phyloP scores from a whole-genome alignment of 108 stramenopile genomes.

The Cyclotella atomus region DNA sequence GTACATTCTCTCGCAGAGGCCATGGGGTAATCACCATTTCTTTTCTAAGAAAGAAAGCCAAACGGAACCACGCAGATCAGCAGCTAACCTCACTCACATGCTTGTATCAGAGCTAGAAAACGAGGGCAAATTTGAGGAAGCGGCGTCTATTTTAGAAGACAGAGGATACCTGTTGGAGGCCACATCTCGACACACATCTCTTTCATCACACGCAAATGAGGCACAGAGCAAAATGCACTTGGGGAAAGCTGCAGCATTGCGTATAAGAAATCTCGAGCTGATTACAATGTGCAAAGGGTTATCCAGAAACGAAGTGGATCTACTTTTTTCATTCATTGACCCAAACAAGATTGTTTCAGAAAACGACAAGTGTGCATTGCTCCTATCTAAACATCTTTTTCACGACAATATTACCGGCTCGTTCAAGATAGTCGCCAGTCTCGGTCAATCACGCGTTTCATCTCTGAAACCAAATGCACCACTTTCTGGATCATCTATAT shows the following conservation, averaged over 20 bases:
- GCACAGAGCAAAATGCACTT: not conserved
- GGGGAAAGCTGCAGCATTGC: slow-evolving; percentile 10
- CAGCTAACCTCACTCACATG: slow-evolving; percentile 13
- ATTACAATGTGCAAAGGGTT: not conserved
- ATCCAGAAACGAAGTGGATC: not conserved
- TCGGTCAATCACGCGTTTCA: not conserved
- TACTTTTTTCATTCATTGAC: not conserved
- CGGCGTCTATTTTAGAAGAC: slow-evolving; percentile 14
- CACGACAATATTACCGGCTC: not conserved
- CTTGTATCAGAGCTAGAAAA: slow-evolving; percentile 12
- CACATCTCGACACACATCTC: not conserved
- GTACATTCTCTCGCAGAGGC: slow-evolving; percentile 1
- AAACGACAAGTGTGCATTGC: not conserved
- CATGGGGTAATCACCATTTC: slow-evolving; percentile 11
- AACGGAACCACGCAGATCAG: not conserved
- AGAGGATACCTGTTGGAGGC: slow-evolving; percentile 30
- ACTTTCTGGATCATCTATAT: not conserved
- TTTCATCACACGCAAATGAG: not conserved
- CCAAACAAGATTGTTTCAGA: not conserved
- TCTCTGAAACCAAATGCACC: not conserved
- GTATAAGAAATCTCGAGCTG: slow-evolving; percentile 11
- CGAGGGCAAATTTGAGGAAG: slow-evolving; percentile 1
- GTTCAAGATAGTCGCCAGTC: not conserved
- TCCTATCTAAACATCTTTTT: not conserved
- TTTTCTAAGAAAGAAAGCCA: not conserved